These are phyloP conservation scores for Lipomyces orientalis DNA, from an alignment of 805 yeast genomes.

Conservation along the genomic window DNA sequence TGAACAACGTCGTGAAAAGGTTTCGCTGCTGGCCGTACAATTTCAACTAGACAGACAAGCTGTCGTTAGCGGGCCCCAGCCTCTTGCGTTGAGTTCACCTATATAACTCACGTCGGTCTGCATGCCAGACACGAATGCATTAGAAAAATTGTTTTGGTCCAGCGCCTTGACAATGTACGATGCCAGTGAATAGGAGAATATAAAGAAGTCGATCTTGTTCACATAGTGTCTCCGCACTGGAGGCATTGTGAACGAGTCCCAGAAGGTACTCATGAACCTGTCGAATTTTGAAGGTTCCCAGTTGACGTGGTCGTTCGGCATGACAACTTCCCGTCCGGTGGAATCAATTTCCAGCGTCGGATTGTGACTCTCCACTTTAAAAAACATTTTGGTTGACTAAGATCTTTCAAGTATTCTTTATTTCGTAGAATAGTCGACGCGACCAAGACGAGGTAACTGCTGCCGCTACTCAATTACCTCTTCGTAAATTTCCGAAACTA, in stretches of 20 bases:
- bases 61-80: neutral
- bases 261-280: neutral
- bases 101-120: constrained; percentile 43
- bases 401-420: too few species aligned
- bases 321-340: neutral
- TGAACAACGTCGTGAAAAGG: constrained; percentile 52
- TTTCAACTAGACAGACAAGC: constrained; percentile 42
- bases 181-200: constrained; percentile 13
- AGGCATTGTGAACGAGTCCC: constrained; percentile 8
- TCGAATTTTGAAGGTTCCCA: neutral
- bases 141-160: constrained; percentile 12
- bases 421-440: too few species aligned
- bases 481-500: too few species aligned
- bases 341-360: neutral
- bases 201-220: constrained; percentile 17
- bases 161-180: constrained; percentile 21
- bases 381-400: too few species aligned
- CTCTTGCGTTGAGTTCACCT: neutral
- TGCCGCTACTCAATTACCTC: too few species aligned
- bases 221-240: constrained; percentile 20
- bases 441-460: too few species aligned
- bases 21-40: constrained; percentile 67
- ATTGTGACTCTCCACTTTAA: too few species aligned
- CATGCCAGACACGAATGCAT: constrained; percentile 53
- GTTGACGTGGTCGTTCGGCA: neutral